Conservation (phyloP, 176 grass and related monocot species). For the Ensete ventricosum region DNA sequence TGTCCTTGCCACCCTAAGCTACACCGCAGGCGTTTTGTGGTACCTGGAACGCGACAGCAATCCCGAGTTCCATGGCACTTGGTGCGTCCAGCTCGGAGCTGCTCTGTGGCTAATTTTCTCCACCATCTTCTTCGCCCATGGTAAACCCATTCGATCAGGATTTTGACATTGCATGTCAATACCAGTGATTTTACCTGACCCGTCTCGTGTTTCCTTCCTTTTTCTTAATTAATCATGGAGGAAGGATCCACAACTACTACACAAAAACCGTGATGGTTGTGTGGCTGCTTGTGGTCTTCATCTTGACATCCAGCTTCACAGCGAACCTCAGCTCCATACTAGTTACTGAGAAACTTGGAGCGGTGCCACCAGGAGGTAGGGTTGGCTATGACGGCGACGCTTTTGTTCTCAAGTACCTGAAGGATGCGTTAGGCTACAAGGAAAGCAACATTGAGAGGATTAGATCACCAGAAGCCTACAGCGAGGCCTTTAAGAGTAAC, state of each 20-base stretch:
- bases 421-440: conserved; percentile 5
- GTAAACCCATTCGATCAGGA: background rate
- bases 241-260: conserved; percentile 7
- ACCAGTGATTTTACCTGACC: too few species aligned
- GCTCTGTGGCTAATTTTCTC: conserved; percentile 20
- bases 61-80: conserved; percentile 10
- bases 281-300: conserved; percentile 25
- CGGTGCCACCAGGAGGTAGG: background rate
- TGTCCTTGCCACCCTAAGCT: background rate
- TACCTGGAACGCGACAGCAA: conserved; percentile 1
- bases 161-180: too few species aligned
- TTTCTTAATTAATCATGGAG: background rate
- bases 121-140: conserved; percentile 19
- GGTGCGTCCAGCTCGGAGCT: conserved; percentile 14
- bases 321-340: conserved; percentile 29
- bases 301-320: conserved; percentile 20
- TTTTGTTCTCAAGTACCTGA: conserved; percentile 27
- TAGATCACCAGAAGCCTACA: background rate
- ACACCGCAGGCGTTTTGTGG: conserved; percentile 5
- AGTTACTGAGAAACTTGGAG: conserved; percentile 8
- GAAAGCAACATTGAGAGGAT: background rate
- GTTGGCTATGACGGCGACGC: conserved; percentile 19
- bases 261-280: conserved; percentile 19
- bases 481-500: conserved; percentile 3
- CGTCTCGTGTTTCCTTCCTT: too few species aligned